Evolutionary conservation across 257 asterid genomes (phyloP).

Genomic region (Solanum sitiens): DNA sequence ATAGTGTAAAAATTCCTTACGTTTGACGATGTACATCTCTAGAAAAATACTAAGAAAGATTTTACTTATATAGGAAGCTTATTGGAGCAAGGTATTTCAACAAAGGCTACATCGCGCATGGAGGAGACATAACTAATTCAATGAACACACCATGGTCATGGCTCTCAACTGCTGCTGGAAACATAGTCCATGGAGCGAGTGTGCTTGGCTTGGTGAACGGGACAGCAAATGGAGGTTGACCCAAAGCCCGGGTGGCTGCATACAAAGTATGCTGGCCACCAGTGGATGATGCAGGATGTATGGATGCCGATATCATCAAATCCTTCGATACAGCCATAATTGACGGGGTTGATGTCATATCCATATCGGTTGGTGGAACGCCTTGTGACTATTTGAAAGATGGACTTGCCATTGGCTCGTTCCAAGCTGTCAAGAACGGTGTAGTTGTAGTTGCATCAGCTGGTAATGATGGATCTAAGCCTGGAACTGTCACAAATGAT

Average conservation of each 20-base stretch:
- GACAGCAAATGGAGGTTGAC: slow-evolving; percentile 79
- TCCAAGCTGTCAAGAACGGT: slow-evolving; percentile 51
- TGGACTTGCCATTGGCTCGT: slow-evolving; percentile 38
- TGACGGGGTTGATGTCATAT: slow-evolving; percentile 70
- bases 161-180: slow-evolving; percentile 73
- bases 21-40: not conserved
- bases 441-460: slow-evolving; percentile 46
- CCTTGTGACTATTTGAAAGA: slow-evolving; percentile 11
- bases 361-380: slow-evolving; percentile 45
- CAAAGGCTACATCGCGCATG: slow-evolving; percentile 27
- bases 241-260: slow-evolving; percentile 54
- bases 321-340: slow-evolving; percentile 51
- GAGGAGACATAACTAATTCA: not conserved
- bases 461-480: slow-evolving; percentile 35
- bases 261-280: slow-evolving; percentile 57
- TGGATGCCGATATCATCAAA: slow-evolving; percentile 40
- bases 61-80: slow-evolving; percentile 38
- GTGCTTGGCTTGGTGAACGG: slow-evolving; percentile 42
- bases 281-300: slow-evolving; percentile 14
- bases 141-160: slow-evolving; percentile 40
- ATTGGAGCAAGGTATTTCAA: slow-evolving; percentile 70
- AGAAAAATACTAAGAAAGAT: not conserved
- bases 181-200: slow-evolving; percentile 50
- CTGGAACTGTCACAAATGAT: slow-evolving; percentile 39
- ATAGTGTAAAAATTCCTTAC: not conserved